Conservation (phyloP, 2,329 filamentous ascomycete genomes). For the Scleromitrula shiraiana region DNA sequence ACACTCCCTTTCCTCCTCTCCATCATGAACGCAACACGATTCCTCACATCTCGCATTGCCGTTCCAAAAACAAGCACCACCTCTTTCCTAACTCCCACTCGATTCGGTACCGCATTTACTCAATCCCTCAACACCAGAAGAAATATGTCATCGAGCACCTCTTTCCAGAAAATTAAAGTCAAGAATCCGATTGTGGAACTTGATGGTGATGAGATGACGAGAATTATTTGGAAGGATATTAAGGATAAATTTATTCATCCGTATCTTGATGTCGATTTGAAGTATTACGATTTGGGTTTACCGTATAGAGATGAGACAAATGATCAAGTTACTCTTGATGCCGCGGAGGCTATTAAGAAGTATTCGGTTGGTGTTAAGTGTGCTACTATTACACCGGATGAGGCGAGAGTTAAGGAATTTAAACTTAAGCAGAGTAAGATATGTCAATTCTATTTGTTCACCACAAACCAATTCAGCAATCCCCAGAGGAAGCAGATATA, state of each 20-base stretch:
- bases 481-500: too few relatives aligned
- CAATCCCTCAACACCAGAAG: constrained; percentile 39
- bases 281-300: constrained; percentile 93
- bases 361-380: constrained; percentile 99
- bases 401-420: constrained; percentile 94
- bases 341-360: constrained; percentile 97
- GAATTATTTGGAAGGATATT: constrained; percentile 98
- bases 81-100: not conserved
- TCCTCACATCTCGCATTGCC: not conserved
- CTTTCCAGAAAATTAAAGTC: constrained; percentile 88
- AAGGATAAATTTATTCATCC: constrained; percentile 98
- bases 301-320: constrained; percentile 93
- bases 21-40: not conserved
- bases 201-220: constrained; percentile 93
- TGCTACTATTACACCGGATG: constrained; percentile 97
- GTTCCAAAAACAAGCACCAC: too few relatives aligned
- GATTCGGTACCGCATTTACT: constrained; percentile 20
- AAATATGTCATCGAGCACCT: constrained; percentile 46
- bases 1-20: not conserved
- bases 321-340: constrained; percentile 91
- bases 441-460: not conserved
- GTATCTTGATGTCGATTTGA: constrained; percentile 94
- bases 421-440: constrained; percentile 90
- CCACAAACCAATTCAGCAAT: too few relatives aligned
- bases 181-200: constrained; percentile 98